Conservation (phyloP, 2,329 filamentous ascomycete species). For the Podosphaera fusca region DNA sequence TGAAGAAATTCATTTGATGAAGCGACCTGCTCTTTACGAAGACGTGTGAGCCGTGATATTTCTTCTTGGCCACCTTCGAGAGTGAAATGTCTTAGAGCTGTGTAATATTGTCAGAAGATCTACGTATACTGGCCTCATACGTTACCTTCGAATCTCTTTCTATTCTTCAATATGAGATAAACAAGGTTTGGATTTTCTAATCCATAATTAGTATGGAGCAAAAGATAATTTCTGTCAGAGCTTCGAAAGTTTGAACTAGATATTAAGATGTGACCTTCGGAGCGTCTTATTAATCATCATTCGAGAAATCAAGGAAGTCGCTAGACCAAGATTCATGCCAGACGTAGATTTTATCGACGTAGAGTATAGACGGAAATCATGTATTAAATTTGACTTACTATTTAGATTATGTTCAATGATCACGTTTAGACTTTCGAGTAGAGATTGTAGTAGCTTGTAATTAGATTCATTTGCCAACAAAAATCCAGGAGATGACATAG, state of each 20-base stretch:
- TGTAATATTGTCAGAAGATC: background rate
- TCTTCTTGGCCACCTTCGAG: slow-evolving; percentile 82
- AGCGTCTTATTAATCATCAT: background rate
- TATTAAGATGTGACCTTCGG: no score
- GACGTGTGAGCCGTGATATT: slow-evolving; percentile 55
- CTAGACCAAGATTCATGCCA: background rate
- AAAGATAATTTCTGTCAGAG: background rate
- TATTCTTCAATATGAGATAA: slow-evolving; percentile 55
- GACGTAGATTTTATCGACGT: no score
- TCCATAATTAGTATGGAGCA: background rate
- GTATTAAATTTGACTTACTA: slow-evolving; percentile 25
- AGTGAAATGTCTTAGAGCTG: slow-evolving; percentile 60
- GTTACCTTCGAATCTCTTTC: slow-evolving; percentile 48
- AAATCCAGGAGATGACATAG: slow-evolving; percentile 86
- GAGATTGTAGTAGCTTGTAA: slow-evolving; percentile 52
- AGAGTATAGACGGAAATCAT: no score
- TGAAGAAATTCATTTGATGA: slow-evolving; percentile 23
- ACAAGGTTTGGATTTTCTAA: slow-evolving; percentile 57
- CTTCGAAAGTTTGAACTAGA: background rate
- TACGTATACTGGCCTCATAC: background rate
- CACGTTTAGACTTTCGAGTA: slow-evolving; percentile 74
- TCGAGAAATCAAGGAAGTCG: background rate
- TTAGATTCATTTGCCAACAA: slow-evolving; percentile 82
- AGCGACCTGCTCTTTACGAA: slow-evolving; percentile 36
- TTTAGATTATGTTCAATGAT: slow-evolving; percentile 74